Evolutionary conservation across 768 basidiomycete genomes (phyloP), one percentile per base, ranked within the genome.

Genomic region (Russula sp.): DNA sequence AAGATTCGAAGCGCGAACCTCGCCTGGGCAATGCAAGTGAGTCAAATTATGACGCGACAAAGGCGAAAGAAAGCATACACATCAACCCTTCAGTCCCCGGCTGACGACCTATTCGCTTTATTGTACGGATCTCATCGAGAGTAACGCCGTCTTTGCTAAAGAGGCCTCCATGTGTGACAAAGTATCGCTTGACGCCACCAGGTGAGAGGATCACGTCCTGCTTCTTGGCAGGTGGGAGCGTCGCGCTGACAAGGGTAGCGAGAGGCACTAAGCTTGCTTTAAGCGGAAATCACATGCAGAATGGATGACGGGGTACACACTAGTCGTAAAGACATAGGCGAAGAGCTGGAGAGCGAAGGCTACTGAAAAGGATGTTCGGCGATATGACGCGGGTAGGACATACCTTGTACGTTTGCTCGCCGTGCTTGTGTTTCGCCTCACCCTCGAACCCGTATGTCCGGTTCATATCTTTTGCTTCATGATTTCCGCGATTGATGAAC

Each of bases 391-490:
- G 9, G 49, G 34, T 27, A 51, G 11, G 53, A 39, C 71, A 56
- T 31, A 87, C 91, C 82, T 94, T 94, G 78, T 95, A 98, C 0
- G 92, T 88, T 73, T 94, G 87, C 70, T 97, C 94, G 34, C 94
- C 94, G 68, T 96, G 93, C 73, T 99, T 98, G 71, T 96, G 89
- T 71, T 96, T 96, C 35, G 86, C 89, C 77, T 99, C 97, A 45
- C 95, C 94, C 74, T 96, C 93, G 70, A 95, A 95, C 1, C 94
- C 94, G 73, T 96, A 94, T 22, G 87, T 84, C 54, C 88, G 78
- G 75, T 99, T 99, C 97, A 99, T 98, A 51, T 98, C 94, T 73
- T 91, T 91, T 63, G 93, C 87, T 76, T 96, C 94, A 71, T 98
- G 96, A 76, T 98, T 98, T 18, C 96, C 96, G 66, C 96, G 84